Evolutionary conservation across 2,329 filamentous ascomycete species (phyloP).

Genomic region (Aspergillus terreus): DNA sequence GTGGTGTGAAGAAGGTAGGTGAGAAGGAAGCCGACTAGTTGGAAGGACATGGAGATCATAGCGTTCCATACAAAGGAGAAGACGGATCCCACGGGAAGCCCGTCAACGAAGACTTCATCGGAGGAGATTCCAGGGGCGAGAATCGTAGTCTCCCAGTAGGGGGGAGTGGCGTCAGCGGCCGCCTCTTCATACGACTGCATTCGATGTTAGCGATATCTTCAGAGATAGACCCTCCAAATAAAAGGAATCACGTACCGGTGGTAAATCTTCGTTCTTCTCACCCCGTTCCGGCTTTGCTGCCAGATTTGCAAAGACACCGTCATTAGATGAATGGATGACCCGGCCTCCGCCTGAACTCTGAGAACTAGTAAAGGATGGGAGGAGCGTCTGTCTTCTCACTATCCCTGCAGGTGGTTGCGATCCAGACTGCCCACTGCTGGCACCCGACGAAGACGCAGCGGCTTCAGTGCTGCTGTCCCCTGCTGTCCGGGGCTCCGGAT

Average conservation of each 20-base stretch:
- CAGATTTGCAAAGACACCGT: conserved; percentile 95
- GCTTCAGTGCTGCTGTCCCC: conserved; percentile 26
- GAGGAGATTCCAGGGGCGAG: conserved; percentile 86
- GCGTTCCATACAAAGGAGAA: conserved; percentile 75
- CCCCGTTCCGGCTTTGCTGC: conserved; percentile 82
- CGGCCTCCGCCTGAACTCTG: conserved; percentile 34
- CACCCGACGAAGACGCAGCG: conserved; percentile 25
- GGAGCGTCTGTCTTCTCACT: conserved; percentile 50
- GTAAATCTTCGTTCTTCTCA: conserved; percentile 81
- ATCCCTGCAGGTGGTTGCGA: conserved; percentile 23
- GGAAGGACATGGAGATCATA: conserved; percentile 97
- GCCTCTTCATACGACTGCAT: conserved; percentile 93
- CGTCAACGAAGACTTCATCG: conserved; percentile 96
- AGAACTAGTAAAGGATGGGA: conserved; percentile 49
- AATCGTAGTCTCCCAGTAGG: conserved; percentile 99
- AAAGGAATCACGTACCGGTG: conserved; percentile 66
- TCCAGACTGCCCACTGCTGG: conserved; percentile 16
- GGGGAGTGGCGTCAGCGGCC: conserved; percentile 89
- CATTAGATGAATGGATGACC: conserved; percentile 73
- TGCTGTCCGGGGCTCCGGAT: conserved; percentile 31
- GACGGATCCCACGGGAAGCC: conserved; percentile 83
- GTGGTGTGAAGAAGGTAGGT: conserved; percentile 98
- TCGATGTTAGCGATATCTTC: conserved; percentile 24
- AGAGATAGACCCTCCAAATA: neutral
- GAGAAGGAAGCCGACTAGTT: conserved; percentile 93